phyloP scores from a whole-genome alignment of 2,329 filamentous ascomycete species.

The Arthrinium phaeospermum region DNA sequence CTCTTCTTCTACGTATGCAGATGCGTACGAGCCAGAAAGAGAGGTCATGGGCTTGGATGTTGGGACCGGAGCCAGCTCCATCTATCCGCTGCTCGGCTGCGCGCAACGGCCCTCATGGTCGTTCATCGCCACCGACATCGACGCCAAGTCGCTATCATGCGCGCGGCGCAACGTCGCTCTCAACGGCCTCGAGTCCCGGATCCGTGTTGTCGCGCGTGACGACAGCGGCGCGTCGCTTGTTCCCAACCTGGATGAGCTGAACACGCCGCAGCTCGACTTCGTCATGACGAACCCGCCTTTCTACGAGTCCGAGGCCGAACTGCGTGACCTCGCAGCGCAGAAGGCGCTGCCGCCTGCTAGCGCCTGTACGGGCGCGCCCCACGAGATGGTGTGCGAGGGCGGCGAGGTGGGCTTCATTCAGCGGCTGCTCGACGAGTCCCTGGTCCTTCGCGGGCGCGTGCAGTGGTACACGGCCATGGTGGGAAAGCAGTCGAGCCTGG shows the following conservation, averaged over 20 bases:
- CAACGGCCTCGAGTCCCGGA: slow-evolving; percentile 69
- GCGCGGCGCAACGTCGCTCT: slow-evolving; percentile 69
- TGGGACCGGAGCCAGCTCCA: slow-evolving; percentile 88
- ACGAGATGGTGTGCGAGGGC: slow-evolving; percentile 85
- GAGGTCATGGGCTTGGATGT: slow-evolving; percentile 77
- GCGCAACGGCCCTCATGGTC: slow-evolving; percentile 70
- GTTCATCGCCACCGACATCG: slow-evolving; percentile 81
- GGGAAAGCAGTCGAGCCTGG: slow-evolving; percentile 76
- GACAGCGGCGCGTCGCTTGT: slow-evolving; percentile 60
- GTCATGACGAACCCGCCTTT: slow-evolving; percentile 96
- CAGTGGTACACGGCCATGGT: slow-evolving; percentile 94
- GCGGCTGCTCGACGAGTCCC: slow-evolving; percentile 73
- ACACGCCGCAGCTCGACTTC: slow-evolving; percentile 71
- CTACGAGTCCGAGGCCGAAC: slow-evolving; percentile 76
- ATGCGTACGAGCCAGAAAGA: slow-evolving; percentile 50
- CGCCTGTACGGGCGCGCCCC: slow-evolving; percentile 75
- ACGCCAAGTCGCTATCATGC: slow-evolving; percentile 69
- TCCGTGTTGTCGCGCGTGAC: slow-evolving; percentile 65
- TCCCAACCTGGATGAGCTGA: slow-evolving; percentile 54
- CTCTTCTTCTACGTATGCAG: slow-evolving; percentile 54
- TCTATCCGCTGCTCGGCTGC: slow-evolving; percentile 86
- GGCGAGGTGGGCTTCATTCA: slow-evolving; percentile 79
- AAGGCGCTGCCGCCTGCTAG: slow-evolving; percentile 75
- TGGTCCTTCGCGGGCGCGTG: slow-evolving; percentile 63
- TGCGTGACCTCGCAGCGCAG: slow-evolving; percentile 65